Conservation (phyloP, 2,329 filamentous ascomycete genomes). For the Colletotrichum eremochloae region DNA sequence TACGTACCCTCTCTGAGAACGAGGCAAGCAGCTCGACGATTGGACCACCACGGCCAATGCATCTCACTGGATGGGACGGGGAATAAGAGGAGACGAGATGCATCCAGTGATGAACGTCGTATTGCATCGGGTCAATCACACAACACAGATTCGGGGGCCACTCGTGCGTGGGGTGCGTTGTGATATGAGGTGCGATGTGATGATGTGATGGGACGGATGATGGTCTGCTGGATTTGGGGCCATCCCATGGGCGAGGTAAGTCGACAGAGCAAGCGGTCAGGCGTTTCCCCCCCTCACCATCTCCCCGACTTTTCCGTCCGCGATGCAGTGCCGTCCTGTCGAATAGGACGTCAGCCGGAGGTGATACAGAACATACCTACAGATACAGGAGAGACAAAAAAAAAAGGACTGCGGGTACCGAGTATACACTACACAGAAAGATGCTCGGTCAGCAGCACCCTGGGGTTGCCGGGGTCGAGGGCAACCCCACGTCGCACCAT, state of each 20-base stretch:
- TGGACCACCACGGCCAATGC: slow-evolving; percentile 12
- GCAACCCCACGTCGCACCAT: slow-evolving; percentile 6
- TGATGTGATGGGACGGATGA: background rate
- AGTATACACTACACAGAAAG: background rate
- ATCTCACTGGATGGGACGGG: background rate
- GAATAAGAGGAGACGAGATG: background rate
- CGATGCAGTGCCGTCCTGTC: slow-evolving; percentile 9
- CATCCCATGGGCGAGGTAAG: too few species aligned
- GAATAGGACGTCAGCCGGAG: slow-evolving; percentile 2
- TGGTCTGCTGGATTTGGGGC: background rate
- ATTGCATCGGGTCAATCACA: slow-evolving; percentile 12
- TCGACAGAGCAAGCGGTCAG: background rate
- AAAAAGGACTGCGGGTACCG: too few species aligned
- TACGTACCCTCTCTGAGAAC: slow-evolving; percentile 5
- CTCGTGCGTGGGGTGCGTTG: background rate
- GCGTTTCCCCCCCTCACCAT: slow-evolving; percentile 1
- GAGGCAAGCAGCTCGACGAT: slow-evolving; percentile 15
- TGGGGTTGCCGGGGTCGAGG: background rate
- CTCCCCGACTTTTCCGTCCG: background rate
- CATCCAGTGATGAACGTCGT: slow-evolving; percentile 5
- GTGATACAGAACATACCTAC: slow-evolving; percentile 13
- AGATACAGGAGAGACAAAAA: too few species aligned
- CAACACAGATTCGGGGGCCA: background rate
- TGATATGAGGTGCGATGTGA: background rate
- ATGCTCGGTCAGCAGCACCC: slow-evolving; percentile 29